Percentiles rank a stretch among this genome's conserved stretches.
These are phyloP conservation scores for Fusarium falciforme DNA, from an alignment of 2,329 filamentous ascomycete genomes.

Conservation along the genomic window DNA sequence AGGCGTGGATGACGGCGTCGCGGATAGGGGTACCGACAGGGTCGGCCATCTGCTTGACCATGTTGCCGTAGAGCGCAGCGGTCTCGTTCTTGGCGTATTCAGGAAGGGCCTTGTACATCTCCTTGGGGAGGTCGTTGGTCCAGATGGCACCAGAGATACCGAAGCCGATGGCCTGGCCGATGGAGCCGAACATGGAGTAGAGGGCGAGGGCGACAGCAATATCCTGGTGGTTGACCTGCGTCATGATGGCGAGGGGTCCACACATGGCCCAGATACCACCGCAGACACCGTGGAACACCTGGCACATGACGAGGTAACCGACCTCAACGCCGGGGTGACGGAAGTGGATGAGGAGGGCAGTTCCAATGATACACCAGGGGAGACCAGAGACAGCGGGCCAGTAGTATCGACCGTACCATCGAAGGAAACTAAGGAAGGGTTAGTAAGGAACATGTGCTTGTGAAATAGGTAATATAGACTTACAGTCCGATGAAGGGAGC, in stretches of 20 bases:
- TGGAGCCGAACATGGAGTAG: constrained; percentile 43
- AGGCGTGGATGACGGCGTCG: constrained; percentile 68
- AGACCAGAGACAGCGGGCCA: constrained; percentile 60
- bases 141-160: constrained; percentile 48
- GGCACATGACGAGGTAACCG: constrained; percentile 61
- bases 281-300: constrained; percentile 62
- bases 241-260: constrained; percentile 45
- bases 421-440: constrained; percentile 52
- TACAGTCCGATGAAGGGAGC: constrained; percentile 57
- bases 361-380: constrained; percentile 65
- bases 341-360: constrained; percentile 55
- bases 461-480: background rate
- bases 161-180: constrained; percentile 48
- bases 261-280: constrained; percentile 62
- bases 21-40: constrained; percentile 57
- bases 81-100: constrained; percentile 49
- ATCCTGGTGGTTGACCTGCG: constrained; percentile 46
- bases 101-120: constrained; percentile 65
- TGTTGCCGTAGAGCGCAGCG: constrained; percentile 63
- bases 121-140: constrained; percentile 49
- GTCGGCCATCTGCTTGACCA: constrained; percentile 64
- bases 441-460: background rate
- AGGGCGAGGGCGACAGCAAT: constrained; percentile 48
- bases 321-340: constrained; percentile 52
- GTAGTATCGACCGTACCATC: constrained; percentile 63